Base-by-base conservation (phyloP, 768 basidiomycete species). In the Lentinula edodes region DNA sequence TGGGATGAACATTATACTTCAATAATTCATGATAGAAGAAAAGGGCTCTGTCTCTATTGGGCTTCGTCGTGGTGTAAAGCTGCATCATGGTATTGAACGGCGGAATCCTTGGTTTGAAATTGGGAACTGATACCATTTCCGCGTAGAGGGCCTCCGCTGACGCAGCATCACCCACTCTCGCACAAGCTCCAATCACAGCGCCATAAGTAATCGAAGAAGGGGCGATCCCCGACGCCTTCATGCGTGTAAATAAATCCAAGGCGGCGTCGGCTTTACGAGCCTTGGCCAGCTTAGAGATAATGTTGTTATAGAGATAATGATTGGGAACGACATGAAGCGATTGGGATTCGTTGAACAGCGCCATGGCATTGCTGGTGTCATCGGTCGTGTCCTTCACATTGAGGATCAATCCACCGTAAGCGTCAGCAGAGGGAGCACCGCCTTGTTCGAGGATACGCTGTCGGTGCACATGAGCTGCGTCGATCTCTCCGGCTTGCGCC, bases 1-100 rank as follows among this genome's bases (percentile, higher is more conserved):
- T 90, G 15, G 95, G 94, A 3, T 74, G 67, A 28, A 98, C 86
- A 0, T 78, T 74, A 3, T 82, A 86, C 34, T 72, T 70, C 39
- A 76, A 71, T 73, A 99, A 78, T 68, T 83, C 78, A 52, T 89
- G 70, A 72, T 90, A 90, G 71, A 88, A 98, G 66, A 83, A 78
- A 32, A 98, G 73, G 16, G 89, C 91, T 52, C 86, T 82, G 32
- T 81, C 82, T 57, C 94, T 84, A 64, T 92, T 88, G 1, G 94
- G 96, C 72, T 90, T 91, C n/a, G 90, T 94, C 60, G 88, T 85
- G 53, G 90, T 88, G 75, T 93, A 95, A 67, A 96, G 80, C 72
- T 99, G 97, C 85, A 99, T 98, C 95, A 99, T 97, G 38, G 90
- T 95, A 76, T 99, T 99, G 81, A 88, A 99, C 0, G 96, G 96